Conservation (phyloP, 2,329 filamentous ascomycete species). For the Cladophialophora bantiana region DNA sequence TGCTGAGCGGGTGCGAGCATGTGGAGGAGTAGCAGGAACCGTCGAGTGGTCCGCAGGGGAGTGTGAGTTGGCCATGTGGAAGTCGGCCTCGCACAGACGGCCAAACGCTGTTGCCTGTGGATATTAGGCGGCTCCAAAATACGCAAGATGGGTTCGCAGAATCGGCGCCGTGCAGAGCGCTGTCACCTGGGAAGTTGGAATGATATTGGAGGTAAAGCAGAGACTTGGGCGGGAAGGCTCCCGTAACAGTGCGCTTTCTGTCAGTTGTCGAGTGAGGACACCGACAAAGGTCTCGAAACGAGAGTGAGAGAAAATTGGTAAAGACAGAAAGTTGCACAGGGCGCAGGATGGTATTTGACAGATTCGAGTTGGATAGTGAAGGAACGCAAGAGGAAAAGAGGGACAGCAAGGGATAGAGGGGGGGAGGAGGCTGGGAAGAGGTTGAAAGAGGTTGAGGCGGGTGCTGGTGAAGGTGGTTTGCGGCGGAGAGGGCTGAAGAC, state of each 20-base stretch:
- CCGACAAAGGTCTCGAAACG: background rate
- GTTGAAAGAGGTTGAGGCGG: background rate
- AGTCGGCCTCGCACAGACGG: background rate
- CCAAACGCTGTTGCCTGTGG: background rate
- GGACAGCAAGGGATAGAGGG: no score
- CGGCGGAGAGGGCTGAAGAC: background rate
- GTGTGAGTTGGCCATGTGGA: slow-evolving; percentile 28
- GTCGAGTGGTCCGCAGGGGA: slow-evolving; percentile 15
- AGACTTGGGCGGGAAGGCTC: background rate
- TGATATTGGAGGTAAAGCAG: background rate
- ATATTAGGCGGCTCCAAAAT: background rate
- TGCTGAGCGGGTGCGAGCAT: slow-evolving; percentile 33
- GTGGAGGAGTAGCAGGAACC: slow-evolving; percentile 36
- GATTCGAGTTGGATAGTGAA: slow-evolving; percentile 9
- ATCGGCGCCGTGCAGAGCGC: background rate
- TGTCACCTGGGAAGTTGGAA: background rate
- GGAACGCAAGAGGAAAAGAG: background rate
- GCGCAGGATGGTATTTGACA: slow-evolving; percentile 23
- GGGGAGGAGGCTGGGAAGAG: slow-evolving; percentile 13
- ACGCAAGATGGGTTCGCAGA: background rate
- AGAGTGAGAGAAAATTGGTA: background rate
- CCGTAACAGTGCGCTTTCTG: background rate
- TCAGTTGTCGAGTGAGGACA: background rate
- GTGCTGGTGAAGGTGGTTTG: slow-evolving; percentile 6
- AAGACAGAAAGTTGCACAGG: slow-evolving; percentile 3